A percentile compares a stretch with the other conserved stretches of the same genome.
These are phyloP conservation scores for Umbelopsis ramanniana DNA, from an alignment of 192 early-diverging fungal genomes.

Conservation along the genomic window DNA sequence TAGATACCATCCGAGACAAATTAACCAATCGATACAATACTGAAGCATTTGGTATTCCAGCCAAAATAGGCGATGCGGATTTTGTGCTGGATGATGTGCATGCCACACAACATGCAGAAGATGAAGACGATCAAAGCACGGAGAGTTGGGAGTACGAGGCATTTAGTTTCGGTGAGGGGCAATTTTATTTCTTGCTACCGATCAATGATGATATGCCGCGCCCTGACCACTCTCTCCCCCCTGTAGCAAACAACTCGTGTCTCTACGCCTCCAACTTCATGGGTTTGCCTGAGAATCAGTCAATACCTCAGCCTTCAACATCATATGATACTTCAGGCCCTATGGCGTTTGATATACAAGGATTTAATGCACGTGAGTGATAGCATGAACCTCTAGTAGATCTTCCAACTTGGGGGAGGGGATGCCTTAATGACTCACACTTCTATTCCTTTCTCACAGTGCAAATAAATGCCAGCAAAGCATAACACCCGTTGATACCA, in stretches of 20 bases:
- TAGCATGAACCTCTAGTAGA: background rate
- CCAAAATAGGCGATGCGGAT: constrained; percentile 10
- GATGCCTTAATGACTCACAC: background rate
- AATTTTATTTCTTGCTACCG: background rate
- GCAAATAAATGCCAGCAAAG: constrained; percentile 8
- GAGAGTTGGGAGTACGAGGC: constrained; percentile 17
- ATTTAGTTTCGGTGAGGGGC: background rate
- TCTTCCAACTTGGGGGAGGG: background rate
- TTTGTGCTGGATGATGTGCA: background rate
- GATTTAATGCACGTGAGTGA: constrained; percentile 17
- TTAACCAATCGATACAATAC: background rate
- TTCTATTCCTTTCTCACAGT: background rate
- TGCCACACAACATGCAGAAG: constrained; percentile 6
- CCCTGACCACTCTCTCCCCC: background rate
- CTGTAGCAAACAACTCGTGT: background rate
- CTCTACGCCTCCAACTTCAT: background rate
- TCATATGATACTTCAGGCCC: background rate
- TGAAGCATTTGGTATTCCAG: constrained; percentile 2
- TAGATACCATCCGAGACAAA: constrained; percentile 4
- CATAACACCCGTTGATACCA: background rate
- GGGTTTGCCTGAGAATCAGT: background rate
- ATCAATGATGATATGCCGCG: background rate
- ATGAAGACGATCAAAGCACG: constrained; percentile 18
- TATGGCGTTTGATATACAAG: constrained; percentile 12
- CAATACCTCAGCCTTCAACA: constrained; percentile 6